Evolutionary conservation across 2,329 filamentous ascomycete genomes (phyloP), one percentile per base, ranked within the genome.

Genomic region (Ceratocystis huliohia): DNA sequence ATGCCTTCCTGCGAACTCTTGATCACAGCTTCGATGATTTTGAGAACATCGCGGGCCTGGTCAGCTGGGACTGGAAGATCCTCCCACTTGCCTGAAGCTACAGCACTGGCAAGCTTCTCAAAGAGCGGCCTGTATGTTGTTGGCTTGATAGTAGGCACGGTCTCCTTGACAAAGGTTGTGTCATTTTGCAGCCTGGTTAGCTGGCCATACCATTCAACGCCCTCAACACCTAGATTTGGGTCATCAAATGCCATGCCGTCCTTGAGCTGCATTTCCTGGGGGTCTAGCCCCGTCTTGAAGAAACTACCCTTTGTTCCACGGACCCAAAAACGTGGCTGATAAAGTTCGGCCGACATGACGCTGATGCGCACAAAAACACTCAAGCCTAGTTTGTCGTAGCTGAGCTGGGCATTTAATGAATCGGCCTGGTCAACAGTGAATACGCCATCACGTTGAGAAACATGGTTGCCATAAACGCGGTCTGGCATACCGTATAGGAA

Each of bases 301-400:
- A 87, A 93, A 72, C 83, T 88, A 0, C 88, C 89, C 75, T 86
- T 85, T 20, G 83, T 83, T 25, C 89, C 89, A 30, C 88, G 80
- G 8, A 92, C 79, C 88, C 89, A 92, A 78, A 86, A 93, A 48
- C 89, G 79, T 68, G 88, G 78, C 77, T 93, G 89, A 69, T 82
- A 78, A 28, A 78, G 78, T 75, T 92, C 88, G 2, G 83, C 82
- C 72, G 84, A 88, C 63, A 90, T 78, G 25, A 88, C 82, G 73
- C 89, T 88, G 61, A 85, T 84, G 59, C 86, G 86, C 10, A 85
- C 88, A 59, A 90, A 74, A 8, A 84, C 88, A 57, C 90, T 74
- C 69, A 87, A 76, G 5, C 85, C 85, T 10, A 48, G 56, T 50
- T 78, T 76, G 65, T 74, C 73, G 73, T 93, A 94, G 68, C 82